Base-by-base conservation (phyloP, 202 grass and related monocot species). In the Digitaria exilis region DNA sequence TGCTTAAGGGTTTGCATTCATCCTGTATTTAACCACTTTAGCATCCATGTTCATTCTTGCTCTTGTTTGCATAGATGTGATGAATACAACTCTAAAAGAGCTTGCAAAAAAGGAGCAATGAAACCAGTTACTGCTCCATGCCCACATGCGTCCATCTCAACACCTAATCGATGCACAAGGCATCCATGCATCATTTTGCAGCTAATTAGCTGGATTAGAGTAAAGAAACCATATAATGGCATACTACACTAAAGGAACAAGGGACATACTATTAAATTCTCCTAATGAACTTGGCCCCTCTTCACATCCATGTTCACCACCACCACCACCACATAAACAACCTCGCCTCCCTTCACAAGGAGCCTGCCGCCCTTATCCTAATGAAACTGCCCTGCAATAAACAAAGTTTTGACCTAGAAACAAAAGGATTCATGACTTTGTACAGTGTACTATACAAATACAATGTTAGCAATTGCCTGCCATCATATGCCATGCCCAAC, bases 401-500 rank as follows among this genome's bases (percentile, higher is more conserved):
- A 71, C 31, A 84, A 61, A 28, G 52, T 75, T 55, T 89, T 71
- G 82, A 84, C 82, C 24, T 54, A 64, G 18, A 71, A 52, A 52
- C 18, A 75, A 81, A 3, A 59, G 0, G 51, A 39, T 35, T 35
- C 7, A 31, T 21, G 19, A 22, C 0, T 66, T 66, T 39, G 50
- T 6, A 52, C 50, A 52, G 19, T 52, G 21, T 21, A 52, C 8
- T 65, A 16, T 30, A 52, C 24, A 21, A 31, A 17, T 12, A 4
- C 18, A 52, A 3, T 55, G 18, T 55, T 50, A 35, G 31, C 13
- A 16, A 35, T 25, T 34, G 52, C 31, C 52, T 7, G 17, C 17
- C 57, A n/a, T n/a, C n/a, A n/a, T n/a, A n/a, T n/a, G n/a, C n/a
- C n/a, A 48, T 7, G 9, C 56, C 30, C 11, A 77, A 24, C 7